phyloP scores from a whole-genome alignment of 768 basidiomycete species.

The Serendipita sp. region DNA sequence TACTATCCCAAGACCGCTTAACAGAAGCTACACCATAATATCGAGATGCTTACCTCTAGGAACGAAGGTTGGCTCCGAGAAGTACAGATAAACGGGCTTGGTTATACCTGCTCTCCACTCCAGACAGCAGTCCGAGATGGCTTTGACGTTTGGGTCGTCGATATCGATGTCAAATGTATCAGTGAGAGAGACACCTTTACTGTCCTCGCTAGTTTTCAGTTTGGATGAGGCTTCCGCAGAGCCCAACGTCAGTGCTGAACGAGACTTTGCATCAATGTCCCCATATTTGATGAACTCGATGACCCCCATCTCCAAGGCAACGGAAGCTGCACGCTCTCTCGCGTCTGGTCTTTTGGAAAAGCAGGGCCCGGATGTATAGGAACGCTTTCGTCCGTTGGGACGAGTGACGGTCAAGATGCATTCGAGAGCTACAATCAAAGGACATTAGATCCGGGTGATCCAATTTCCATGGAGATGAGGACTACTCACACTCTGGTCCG shows the following conservation, averaged over 20 bases:
- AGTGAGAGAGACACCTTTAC: neutral
- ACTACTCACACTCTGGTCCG: neutral
- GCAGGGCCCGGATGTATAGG: constrained; percentile 34
- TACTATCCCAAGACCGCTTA: neutral
- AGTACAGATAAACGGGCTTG: constrained; percentile 35
- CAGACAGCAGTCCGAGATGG: constrained; percentile 37
- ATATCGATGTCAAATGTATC: neutral
- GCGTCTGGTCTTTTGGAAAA: constrained; percentile 30
- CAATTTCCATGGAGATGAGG: neutral
- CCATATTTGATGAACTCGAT: constrained; percentile 39
- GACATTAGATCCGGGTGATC: neutral
- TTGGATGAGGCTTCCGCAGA: neutral
- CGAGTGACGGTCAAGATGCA: constrained; percentile 47
- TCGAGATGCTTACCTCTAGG: neutral
- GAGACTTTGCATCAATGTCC: constrained; percentile 18
- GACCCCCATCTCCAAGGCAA: constrained; percentile 44
- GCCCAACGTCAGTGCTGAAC: neutral
- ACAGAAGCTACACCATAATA: neutral
- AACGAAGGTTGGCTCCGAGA: constrained; percentile 22
- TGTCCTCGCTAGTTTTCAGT: neutral
- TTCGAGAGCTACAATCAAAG: constrained; percentile 11
- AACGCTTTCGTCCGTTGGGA: constrained; percentile 32
- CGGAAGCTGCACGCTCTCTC: constrained; percentile 31
- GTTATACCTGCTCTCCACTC: constrained; percentile 39
- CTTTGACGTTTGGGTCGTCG: constrained; percentile 16